Evolutionary conservation across 1,284 basidiomycete genomes (phyloP).

Genomic region (Mycosarcoma maydis): DNA sequence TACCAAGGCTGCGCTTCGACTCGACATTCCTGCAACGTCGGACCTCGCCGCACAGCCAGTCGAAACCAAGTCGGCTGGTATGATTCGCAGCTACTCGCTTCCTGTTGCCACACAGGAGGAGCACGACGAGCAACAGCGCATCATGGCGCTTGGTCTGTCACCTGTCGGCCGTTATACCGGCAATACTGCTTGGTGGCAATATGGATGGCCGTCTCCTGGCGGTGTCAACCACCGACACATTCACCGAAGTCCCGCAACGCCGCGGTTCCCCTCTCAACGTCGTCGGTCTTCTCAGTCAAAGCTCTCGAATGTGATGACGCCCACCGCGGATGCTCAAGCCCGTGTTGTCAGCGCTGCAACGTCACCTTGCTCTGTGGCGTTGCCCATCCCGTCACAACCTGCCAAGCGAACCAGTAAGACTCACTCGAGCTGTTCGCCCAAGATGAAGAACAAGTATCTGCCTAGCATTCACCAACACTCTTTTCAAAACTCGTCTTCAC

Average conservation of each 20-base stretch:
- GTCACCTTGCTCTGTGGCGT: slow-evolving; percentile 1
- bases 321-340: not conserved
- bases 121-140: slow-evolving; percentile 50
- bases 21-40: slow-evolving; percentile 34
- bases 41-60: slow-evolving; percentile 7
- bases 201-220: slow-evolving; percentile 44
- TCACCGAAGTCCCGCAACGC: slow-evolving; percentile 9
- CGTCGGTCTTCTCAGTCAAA: slow-evolving; percentile 26
- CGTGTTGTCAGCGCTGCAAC: not conserved
- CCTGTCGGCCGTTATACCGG: slow-evolving; percentile 15
- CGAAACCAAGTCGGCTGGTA: slow-evolving; percentile 31
- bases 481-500: slow-evolving; percentile 14
- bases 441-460: slow-evolving; percentile 38
- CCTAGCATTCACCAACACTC: slow-evolving; percentile 31
- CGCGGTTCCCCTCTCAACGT: slow-evolving; percentile 16
- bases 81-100: slow-evolving; percentile 57
- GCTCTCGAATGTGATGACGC: slow-evolving; percentile 19
- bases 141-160: slow-evolving; percentile 45
- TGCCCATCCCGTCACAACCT: not conserved
- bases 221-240: slow-evolving; percentile 36
- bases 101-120: slow-evolving; percentile 59
- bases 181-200: slow-evolving; percentile 48
- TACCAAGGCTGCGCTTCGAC: slow-evolving; percentile 21
- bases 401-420: slow-evolving; percentile 25
- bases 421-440: slow-evolving; percentile 38